Conservation (phyloP, 2,329 filamentous ascomycete species). For the Emmonsia crescens region DNA sequence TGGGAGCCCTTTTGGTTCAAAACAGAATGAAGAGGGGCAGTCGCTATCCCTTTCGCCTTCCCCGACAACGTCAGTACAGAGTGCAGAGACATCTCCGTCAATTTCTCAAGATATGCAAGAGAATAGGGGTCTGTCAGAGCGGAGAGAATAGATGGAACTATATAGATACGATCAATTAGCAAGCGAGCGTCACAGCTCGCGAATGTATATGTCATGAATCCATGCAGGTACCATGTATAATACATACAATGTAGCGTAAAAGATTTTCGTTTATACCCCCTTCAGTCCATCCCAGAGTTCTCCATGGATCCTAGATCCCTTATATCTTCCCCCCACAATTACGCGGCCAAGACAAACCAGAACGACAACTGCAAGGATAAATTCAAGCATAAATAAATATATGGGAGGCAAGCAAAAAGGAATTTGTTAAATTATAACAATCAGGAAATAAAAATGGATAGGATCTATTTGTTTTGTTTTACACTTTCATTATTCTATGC, state of each 20-base stretch:
- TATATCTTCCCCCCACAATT: background rate
- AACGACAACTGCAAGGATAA: too few relatives aligned
- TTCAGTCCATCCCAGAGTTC: too few relatives aligned
- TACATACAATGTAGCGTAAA: background rate
- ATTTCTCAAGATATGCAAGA: background rate
- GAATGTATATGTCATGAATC: background rate
- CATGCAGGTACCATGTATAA: too few relatives aligned
- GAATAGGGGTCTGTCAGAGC: too few relatives aligned
- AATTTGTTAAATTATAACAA: background rate
- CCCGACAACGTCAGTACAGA: background rate
- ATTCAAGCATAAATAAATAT: background rate
- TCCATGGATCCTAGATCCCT: too few relatives aligned
- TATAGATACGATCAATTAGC: too few relatives aligned
- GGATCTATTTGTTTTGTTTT: too few relatives aligned
- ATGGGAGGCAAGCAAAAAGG: background rate
- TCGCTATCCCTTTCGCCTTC: background rate
- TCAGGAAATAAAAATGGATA: background rate
- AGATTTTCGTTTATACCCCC: background rate
- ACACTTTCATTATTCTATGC: too few relatives aligned
- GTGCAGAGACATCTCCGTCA: background rate
- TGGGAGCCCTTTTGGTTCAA: background rate
- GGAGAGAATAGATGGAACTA: background rate
- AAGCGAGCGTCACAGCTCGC: background rate
- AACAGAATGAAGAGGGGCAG: background rate
- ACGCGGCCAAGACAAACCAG: too few relatives aligned